phyloP scores from a whole-genome alignment of 2,329 filamentous ascomycete genomes.

The Phialocephala sp. region DNA sequence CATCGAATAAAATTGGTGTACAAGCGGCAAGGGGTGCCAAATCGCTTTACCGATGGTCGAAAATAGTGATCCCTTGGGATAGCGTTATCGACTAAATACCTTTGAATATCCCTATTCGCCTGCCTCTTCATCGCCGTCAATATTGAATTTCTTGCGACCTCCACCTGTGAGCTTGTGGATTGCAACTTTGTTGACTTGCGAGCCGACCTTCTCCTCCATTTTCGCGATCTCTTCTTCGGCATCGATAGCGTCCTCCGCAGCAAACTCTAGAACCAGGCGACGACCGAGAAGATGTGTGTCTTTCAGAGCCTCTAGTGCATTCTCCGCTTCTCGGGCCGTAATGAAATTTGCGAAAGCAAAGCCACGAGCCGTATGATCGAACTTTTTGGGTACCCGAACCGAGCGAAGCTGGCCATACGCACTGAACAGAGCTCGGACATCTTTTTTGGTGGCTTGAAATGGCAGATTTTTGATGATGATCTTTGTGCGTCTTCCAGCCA shows the following conservation, averaged over 20 bases:
- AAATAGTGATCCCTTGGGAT: slow-evolving; percentile 21
- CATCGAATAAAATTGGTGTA: slow-evolving; percentile 15
- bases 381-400: slow-evolving; percentile 93
- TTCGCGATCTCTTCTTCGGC: slow-evolving; percentile 95
- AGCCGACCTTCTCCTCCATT: slow-evolving; percentile 95
- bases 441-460: slow-evolving; percentile 93
- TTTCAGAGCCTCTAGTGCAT: slow-evolving; percentile 87
- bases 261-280: slow-evolving; percentile 88
- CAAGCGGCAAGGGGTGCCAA: slow-evolving; percentile 25
- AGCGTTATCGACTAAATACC: slow-evolving; percentile 34
- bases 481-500: slow-evolving; percentile 79
- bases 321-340: slow-evolving; percentile 85
- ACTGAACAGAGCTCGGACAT: slow-evolving; percentile 83
- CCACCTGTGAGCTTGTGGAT: slow-evolving; percentile 85
- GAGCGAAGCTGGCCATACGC: slow-evolving; percentile 92
- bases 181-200: slow-evolving; percentile 88
- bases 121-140: slow-evolving; percentile 68
- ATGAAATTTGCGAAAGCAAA: slow-evolving; percentile 98
- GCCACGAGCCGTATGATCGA: slow-evolving; percentile 84
- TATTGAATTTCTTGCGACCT: slow-evolving; percentile 87
- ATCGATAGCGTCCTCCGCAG: slow-evolving; percentile 85
- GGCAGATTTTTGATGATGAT: slow-evolving; percentile 98
- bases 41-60: slow-evolving; percentile 15
- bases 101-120: slow-evolving; percentile 48
- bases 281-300: slow-evolving; percentile 94